Conservation (phyloP, 2,329 filamentous ascomycete species). For the Hawksworthiomyces lignivorus region DNA sequence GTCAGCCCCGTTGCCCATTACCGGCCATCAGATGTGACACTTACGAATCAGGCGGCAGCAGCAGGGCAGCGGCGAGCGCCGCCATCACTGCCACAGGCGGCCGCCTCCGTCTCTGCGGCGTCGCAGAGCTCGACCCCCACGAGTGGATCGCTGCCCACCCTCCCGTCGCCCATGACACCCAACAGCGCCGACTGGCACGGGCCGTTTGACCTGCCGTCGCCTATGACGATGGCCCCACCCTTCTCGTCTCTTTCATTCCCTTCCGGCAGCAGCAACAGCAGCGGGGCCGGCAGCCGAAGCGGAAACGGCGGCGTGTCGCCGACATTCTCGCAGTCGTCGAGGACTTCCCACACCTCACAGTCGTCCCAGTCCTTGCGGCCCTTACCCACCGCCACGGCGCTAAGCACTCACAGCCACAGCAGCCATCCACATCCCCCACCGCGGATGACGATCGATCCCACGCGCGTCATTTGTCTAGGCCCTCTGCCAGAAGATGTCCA, state of each 20-base stretch:
- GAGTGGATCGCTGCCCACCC: conserved; percentile 29
- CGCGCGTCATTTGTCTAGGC: conserved; percentile 47
- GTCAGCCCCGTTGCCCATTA: conserved; percentile 26
- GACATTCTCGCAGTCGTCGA: too few relatives aligned
- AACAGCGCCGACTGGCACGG: conserved; percentile 34
- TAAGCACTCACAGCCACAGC: conserved; percentile 3
- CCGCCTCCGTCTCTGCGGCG: conserved; percentile 17
- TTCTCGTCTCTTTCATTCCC: too few relatives aligned
- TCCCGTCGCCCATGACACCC: conserved; percentile 43
- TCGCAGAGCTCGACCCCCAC: conserved; percentile 22
- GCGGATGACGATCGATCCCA: conserved; percentile 39
- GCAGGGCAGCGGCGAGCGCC: conserved; percentile 20
- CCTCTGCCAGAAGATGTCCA: conserved; percentile 42
- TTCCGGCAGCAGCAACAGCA: conserved; percentile 16
- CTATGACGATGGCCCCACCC: conserved; percentile 33
- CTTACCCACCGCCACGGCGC: conserved; percentile 14
- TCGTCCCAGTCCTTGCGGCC: too few relatives aligned
- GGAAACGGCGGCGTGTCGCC: too few relatives aligned
- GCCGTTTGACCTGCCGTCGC: conserved; percentile 35
- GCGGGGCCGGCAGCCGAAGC: too few relatives aligned
- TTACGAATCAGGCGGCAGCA: too few relatives aligned
- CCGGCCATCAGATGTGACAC: conserved; percentile 23
- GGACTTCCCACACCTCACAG: too few relatives aligned
- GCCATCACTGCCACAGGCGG: conserved; percentile 22
- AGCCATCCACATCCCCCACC: conserved; percentile 3